phyloP scores from a whole-genome alignment of 163 green algal species.

The Volvox carteri region DNA sequence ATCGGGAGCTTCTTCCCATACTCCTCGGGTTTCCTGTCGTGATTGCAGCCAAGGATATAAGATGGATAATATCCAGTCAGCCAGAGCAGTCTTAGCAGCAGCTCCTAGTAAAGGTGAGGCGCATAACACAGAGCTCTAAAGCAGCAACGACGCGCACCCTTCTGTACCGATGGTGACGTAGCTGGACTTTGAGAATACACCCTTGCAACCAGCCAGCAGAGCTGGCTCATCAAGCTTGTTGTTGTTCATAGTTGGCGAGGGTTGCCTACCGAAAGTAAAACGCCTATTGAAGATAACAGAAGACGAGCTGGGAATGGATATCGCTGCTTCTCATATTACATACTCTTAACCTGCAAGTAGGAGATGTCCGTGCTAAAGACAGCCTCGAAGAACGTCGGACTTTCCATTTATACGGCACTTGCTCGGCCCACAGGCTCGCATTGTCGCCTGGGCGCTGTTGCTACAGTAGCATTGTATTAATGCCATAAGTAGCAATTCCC shows the following conservation, averaged over 20 bases:
- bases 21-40: conserved; percentile 71
- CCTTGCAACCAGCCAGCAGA: conserved; percentile 79
- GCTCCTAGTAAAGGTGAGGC: not conserved
- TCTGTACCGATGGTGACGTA: conserved; percentile 85
- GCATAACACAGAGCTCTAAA: not conserved
- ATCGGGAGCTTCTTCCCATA: conserved; percentile 67
- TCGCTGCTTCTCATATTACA: too few species aligned
- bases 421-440: not conserved
- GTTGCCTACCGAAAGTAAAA: not conserved
- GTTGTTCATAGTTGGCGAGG: conserved; percentile 76
- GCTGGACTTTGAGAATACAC: conserved; percentile 80
- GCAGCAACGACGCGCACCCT: conserved; percentile 63
- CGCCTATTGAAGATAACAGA: too few species aligned
- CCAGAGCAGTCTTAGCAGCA: not conserved
- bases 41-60: not conserved
- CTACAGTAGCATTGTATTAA: not conserved
- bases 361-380: too few species aligned
- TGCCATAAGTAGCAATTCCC: not conserved
- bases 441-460: not conserved
- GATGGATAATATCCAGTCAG: not conserved
- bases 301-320: too few species aligned
- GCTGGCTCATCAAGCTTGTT: conserved; percentile 76
- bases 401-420: not conserved
- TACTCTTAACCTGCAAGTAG: too few species aligned
- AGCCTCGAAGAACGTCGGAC: conserved; percentile 4